These are phyloP conservation scores for Erythrobasidium yunnanense DNA, from an alignment of 768 basidiomycete species.

Conservation along the genomic window DNA sequence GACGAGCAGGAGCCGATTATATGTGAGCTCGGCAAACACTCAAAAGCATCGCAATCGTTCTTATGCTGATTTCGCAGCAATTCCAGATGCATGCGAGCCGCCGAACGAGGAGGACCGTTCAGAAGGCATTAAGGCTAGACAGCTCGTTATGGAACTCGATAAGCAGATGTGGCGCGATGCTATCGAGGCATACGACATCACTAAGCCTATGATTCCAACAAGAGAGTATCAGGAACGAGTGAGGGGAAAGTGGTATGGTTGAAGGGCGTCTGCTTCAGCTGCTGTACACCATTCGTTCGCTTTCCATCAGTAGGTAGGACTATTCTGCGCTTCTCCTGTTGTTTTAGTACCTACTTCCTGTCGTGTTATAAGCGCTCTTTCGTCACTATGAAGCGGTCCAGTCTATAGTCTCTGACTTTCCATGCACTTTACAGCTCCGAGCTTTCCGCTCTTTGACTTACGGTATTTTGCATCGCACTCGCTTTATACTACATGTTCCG, in stretches of 20 bases:
- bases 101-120: constrained; percentile 57
- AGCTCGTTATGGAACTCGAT: constrained; percentile 85
- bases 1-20: constrained; percentile 43
- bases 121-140: constrained; percentile 54
- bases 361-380: no score
- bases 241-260: constrained; percentile 20
- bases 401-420: no score
- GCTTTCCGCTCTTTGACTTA: no score
- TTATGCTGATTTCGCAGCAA: not conserved
- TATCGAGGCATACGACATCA: constrained; percentile 75
- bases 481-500: no score
- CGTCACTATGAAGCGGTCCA: no score
- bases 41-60: not conserved
- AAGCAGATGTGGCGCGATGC: constrained; percentile 86
- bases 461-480: no score
- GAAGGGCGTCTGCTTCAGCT: no score
- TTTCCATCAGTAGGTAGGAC: no score
- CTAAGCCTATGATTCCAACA: constrained; percentile 61
- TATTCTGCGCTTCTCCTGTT: no score
- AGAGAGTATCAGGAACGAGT: constrained; percentile 45
- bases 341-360: no score
- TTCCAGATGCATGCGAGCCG: constrained; percentile 51
- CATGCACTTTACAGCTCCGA: no score
- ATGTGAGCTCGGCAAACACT: constrained; percentile 23
- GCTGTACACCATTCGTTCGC: no score